Evolutionary conservation across 345 rosid genomes (phyloP), one percentile per base, ranked within the genome.

Genomic region (Moricandia moricandioides): DNA sequence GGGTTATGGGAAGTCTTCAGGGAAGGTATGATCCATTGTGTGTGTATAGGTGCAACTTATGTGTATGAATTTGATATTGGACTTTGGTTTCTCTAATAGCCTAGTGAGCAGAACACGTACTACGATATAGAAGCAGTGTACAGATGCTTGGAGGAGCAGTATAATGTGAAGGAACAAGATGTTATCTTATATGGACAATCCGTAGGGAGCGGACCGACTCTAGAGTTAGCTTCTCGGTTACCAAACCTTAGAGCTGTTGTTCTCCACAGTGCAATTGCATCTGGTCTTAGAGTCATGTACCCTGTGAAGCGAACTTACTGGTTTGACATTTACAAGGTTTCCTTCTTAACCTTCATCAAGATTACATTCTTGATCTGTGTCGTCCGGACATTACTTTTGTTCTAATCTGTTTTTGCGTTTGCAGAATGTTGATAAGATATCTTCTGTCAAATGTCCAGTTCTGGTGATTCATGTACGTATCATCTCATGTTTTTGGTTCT

Each of bases 251-350:
- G 97, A 79, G 96, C 98, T 0, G 98, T 94, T 72, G 91, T 94
- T 83, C 96, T 94, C 40, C 98, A 94, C 80, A 94, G 97, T 73
- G 93, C 98, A 0, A 91, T 94, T 76, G 79, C 89, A 21, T 91
- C 98, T 4, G 96, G 98, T 64, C 88, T 91, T 39, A 86, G 98
- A 61, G 98, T 94, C 64, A 83, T 94, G 91, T 91, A 88, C 76
- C 94, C 98, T 2, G 97, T 94, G 67, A 94, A 90, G 72, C 82
- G 88, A 62, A 89, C 95, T 5, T 94, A 91, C 83, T 94, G 98
- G 97, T 94, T 94, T 14, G 97, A 94, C 83, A 94, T 91, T 57
- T 94, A 87, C 77, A 91, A 94, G 93, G 97, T 87, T 68, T 62
- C 67, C 64, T 18, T 27, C 21, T 0, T n/a, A 31, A 16, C 29